Evolutionary conservation across 2,329 filamentous ascomycete genomes (phyloP).

Genomic region (Aureobasidium pullulans): DNA sequence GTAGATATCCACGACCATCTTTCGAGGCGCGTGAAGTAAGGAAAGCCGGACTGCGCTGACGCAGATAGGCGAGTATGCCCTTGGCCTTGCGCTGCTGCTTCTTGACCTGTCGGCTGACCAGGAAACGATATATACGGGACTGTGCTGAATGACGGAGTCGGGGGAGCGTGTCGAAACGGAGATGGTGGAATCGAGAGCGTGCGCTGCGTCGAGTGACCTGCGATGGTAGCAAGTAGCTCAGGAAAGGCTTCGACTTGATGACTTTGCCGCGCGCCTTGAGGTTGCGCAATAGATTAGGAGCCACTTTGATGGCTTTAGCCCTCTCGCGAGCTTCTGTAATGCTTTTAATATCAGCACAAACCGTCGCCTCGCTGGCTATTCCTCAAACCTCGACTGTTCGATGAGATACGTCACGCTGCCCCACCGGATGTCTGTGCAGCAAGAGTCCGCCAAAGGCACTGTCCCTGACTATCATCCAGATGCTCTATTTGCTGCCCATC

Average conservation of each 20-base stretch:
- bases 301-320: neutral
- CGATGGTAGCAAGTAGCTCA: conserved; percentile 55
- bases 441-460: neutral
- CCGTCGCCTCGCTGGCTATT: neutral
- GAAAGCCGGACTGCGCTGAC: conserved; percentile 23
- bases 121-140: conserved; percentile 66
- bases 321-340: neutral
- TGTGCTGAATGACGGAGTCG: conserved; percentile 63
- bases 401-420: neutral
- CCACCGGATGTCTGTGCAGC: conserved; percentile 4
- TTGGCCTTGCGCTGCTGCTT: conserved; percentile 26
- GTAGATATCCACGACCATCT: conserved; percentile 24
- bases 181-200: conserved; percentile 57
- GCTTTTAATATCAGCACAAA: neutral
- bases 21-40: conserved; percentile 24
- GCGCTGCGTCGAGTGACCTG: conserved; percentile 57
- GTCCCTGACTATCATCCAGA: neutral
- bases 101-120: conserved; percentile 54
- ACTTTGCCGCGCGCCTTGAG: conserved; percentile 6
- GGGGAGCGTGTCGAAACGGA: conserved; percentile 70
- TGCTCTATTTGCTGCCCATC: neutral
- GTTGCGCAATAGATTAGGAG: neutral
- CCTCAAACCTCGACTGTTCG: neutral
- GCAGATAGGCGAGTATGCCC: conserved; percentile 25
- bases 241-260: conserved; percentile 27